phyloP scores from a whole-genome alignment of 2,329 filamentous ascomycete species.

The Aspergillus texensis region DNA sequence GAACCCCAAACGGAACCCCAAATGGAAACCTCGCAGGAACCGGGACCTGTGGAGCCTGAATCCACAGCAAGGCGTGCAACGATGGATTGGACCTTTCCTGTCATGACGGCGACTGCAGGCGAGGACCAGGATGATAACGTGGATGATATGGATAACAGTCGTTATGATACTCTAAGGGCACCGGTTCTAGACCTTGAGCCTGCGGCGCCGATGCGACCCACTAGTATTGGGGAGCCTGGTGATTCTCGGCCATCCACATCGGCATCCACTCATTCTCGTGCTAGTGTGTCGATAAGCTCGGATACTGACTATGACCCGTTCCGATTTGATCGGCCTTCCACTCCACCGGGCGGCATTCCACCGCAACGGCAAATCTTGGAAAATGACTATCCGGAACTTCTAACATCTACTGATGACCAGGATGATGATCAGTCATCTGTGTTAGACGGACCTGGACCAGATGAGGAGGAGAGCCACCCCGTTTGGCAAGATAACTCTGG shows the following conservation, averaged over 20 bases:
- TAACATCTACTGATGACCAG: constrained; percentile 52
- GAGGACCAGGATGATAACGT: constrained; percentile 5
- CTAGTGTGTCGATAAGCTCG: constrained; percentile 29
- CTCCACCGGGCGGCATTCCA: constrained; percentile 24
- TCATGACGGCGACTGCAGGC: constrained; percentile 35
- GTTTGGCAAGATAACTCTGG: constrained; percentile 24
- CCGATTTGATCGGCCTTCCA: constrained; percentile 41
- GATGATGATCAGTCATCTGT: constrained; percentile 56
- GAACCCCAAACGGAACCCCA: constrained; percentile 1
- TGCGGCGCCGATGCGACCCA: constrained; percentile 17
- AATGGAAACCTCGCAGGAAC: constrained; percentile 10
- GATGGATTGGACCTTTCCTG: constrained; percentile 60
- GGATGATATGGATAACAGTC: constrained; percentile 21
- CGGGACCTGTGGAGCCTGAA: constrained; percentile 14
- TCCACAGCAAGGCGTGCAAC: constrained; percentile 42
- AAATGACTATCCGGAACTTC: constrained; percentile 46
- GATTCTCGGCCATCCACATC: constrained; percentile 44
- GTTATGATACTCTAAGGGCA: constrained; percentile 38
- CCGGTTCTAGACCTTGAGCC: constrained; percentile 22
- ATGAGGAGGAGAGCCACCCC: constrained; percentile 55
- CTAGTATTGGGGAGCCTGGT: constrained; percentile 28
- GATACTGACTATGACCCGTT: constrained; percentile 48
- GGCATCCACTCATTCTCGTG: constrained; percentile 31
- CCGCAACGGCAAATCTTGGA: constrained; percentile 41
- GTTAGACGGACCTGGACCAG: constrained; percentile 55